Base-by-base conservation (phyloP, 805 yeast species). In the Wickerhamomyces alni region DNA sequence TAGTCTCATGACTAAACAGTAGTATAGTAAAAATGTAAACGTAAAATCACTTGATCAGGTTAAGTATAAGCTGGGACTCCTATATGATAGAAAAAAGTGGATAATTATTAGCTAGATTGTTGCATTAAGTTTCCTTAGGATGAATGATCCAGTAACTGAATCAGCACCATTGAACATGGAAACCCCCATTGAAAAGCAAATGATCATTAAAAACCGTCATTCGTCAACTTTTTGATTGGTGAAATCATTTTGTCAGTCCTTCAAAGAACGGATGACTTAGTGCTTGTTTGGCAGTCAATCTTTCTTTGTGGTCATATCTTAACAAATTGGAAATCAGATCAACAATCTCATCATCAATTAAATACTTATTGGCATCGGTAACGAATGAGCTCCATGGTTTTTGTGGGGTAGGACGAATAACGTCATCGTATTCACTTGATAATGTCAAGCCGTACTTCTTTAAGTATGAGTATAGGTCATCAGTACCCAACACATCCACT, bases 211-310 rank as follows among this genome's bases (percentile, higher is more conserved):
- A 21, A 21, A 21, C 6, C 24, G 24, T 21, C n/a, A n/a, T n/a
- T n/a, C n/a, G n/a, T n/a, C n/a, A n/a, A 17, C 9, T 29, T 17
- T 17, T 29, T 15, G 10, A 29, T 29, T 19, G 37, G 25, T 18
- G 19, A 27, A 21, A 7, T 21, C n/a, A 38, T 31, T 38, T 38
- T 21, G 40, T 47, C 41, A 29, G 56, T 58, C 37, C 58, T 59
- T 35, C 55, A 53, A 41, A 66, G 58, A 50, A 73, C 3, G 68
- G 61, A 63, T 87, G 95, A 12, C 63, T 76, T 83, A 87, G 79
- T 21, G 96, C 93, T 59, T 89, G 95, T 59, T 73, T 75, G 1
- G 96, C 96, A 7, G 96, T 87, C 34, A 87, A 71, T 58, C 96
- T 74, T 58, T 82, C 83, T 57, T 85, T 87, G 60, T 89, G 96